Base-by-base conservation (phyloP, 1,139 yeast species). In the Hyphopichia burtonii region DNA sequence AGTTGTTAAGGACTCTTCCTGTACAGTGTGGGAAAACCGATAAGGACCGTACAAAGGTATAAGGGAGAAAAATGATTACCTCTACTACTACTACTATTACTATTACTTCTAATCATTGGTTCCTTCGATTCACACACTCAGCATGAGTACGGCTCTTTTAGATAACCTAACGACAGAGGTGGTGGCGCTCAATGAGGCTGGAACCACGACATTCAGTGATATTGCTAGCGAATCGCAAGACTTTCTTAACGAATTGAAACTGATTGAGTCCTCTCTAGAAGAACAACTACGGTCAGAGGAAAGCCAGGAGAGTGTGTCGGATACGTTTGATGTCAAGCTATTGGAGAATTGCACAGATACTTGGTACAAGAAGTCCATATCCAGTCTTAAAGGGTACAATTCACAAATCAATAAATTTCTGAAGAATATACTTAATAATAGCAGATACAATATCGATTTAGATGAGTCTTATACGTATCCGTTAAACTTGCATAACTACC, bases 401-500 rank as follows among this genome's bases (percentile, higher is more conserved):
- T 53, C 71, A 1, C 64, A 64, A 23, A 63, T 64, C 36, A 66
- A 68, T 50, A 59, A 55, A 55, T 68, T 71, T 44, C 66, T 48
- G 48, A 71, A 71, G 56, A 66, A 65, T 42, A 50, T 70, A 9
- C 51, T 68, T 14, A 58, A 56, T 41, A 65, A 63, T 49, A 47
- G 65, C 17, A 59, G 56, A 41, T 69, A 59, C 48, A 51, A 47
- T 31, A 53, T 70, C 31, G 66, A 67, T 44, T 52, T 73, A 41
- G 77, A 72, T 52, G 76, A 70, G 31, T 76, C 78, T 3, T 73
- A 73, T 48, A 61, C 70, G 1, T 73, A 66, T 44, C 74, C 74
- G 0, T 57, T 73, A 43, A 55, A 58, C 42, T 54, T 72, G 38
- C 56, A 66, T 43, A 61, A 64, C 39, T 57, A 54, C 37, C 74